phyloP scores from a whole-genome alignment of 352 stramenopile genomes.

The Phytophthora pinifolia region DNA sequence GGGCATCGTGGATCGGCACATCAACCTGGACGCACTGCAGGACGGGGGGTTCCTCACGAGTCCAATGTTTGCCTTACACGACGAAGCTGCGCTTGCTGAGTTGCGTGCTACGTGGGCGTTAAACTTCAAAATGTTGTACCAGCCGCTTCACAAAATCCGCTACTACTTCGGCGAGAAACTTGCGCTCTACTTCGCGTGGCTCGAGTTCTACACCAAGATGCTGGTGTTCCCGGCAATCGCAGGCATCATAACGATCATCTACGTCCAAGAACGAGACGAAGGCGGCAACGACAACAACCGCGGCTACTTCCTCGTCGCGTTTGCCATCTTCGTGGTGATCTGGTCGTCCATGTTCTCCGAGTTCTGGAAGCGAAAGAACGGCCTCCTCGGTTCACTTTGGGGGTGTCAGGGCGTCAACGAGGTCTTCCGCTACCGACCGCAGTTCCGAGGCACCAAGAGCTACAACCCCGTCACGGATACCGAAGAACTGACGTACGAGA shows the following conservation, averaged over 20 bases:
- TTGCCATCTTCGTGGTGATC: conserved; percentile 80
- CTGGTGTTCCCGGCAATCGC: conserved; percentile 73
- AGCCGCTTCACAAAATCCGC: conserved; percentile 83
- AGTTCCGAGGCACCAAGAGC: conserved; percentile 78
- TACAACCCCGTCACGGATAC: conserved; percentile 60
- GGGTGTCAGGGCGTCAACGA: conserved; percentile 76
- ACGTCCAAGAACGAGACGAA: conserved; percentile 36
- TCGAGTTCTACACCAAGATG: conserved; percentile 92
- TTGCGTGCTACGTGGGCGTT: conserved; percentile 67
- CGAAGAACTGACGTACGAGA: conserved; percentile 61
- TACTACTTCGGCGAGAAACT: conserved; percentile 91
- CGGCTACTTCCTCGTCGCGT: conserved; percentile 66
- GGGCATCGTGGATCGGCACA: conserved; percentile 61
- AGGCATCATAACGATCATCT: conserved; percentile 72
- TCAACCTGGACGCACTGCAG: conserved; percentile 64
- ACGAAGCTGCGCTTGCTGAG: conserved; percentile 55
- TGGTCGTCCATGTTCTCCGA: conserved; percentile 86
- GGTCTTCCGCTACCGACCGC: conserved; percentile 65
- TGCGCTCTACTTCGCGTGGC: conserved; percentile 90
- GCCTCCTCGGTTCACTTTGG: conserved; percentile 77
- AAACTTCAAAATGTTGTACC: conserved; percentile 59
- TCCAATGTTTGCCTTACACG: conserved; percentile 88
- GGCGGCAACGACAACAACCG: conserved; percentile 35
- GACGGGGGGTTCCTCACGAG: conserved; percentile 46
- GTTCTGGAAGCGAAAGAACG: conserved; percentile 86